Evolutionary conservation across 768 basidiomycete genomes (phyloP), one percentile per base, ranked within the genome.

Genomic region (Boletus eberwhitei): DNA sequence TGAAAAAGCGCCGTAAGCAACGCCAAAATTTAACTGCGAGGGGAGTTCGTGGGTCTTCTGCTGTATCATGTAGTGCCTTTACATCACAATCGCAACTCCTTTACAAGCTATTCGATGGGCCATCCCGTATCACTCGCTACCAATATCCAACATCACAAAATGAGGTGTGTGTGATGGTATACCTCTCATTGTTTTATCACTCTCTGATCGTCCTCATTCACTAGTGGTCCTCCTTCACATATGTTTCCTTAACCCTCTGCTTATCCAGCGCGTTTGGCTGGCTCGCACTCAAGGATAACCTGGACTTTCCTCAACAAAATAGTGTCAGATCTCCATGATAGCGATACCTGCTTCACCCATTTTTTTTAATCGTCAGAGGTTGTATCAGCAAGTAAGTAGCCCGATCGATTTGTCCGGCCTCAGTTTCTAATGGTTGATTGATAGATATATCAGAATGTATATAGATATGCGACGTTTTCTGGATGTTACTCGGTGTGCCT

Each of bases 61-160:
- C 45, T 36, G 35, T 35, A 32, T 54, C 59, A 11, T 55, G 37
- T 31, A 38, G 42, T 42, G 24, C 61, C 54, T 57, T 64, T n/a
- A 36, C 36, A 5, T 57, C 65, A 34, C 60, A 68, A 13, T 67
- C 74, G 21, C 70, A 74, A 35, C 66, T 70, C 16, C 52, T 74
- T 22, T 62, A 69, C 26, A 66, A 74, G 59, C 48, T 77, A 16
- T 81, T 80, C 54, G 78, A 79, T 26, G 79, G 79, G 3, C 80
- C 80, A 17, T 78, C 79, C 6, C 69, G 73, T 29, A 58, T 64
- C 39, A 58, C 39, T 19, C 62, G 56, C 36, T 62, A 62, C 32
- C 58, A 24, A 55, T 59, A 62, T 12, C 52, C 57, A 45, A 19
- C 51, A 2, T 34, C 49, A 8, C 52, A 35, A 6, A 42, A 54